These are phyloP conservation scores for Lecanosticta acicola DNA, from an alignment of 2,329 filamentous ascomycete species.

Conservation along the genomic window DNA sequence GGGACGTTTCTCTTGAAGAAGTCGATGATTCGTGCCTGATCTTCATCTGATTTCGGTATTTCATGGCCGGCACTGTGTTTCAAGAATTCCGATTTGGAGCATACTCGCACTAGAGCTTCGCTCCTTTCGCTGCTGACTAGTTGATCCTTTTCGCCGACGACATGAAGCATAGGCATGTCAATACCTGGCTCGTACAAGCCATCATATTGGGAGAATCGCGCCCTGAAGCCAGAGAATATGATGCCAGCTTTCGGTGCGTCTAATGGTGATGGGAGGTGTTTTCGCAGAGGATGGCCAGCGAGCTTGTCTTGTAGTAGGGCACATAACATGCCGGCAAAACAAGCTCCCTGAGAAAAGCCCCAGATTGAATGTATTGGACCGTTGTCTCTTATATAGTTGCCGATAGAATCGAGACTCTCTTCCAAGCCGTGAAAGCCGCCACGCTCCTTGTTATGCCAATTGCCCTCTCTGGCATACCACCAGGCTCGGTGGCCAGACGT, in stretches of 20 bases:
- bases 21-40: slow-evolving; percentile 12
- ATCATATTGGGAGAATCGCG: slow-evolving; percentile 19
- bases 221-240: slow-evolving; percentile 19
- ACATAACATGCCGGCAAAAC: slow-evolving; percentile 19
- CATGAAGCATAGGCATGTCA: slow-evolving; percentile 18
- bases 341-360: slow-evolving; percentile 20
- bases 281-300: slow-evolving; percentile 7
- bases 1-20: slow-evolving; percentile 12
- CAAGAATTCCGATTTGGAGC: slow-evolving; percentile 9
- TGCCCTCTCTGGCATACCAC: slow-evolving; percentile 18
- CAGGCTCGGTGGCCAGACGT: slow-evolving; percentile 18
- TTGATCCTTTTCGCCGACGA: slow-evolving; percentile 18
- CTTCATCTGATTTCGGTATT: slow-evolving; percentile 18
- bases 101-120: slow-evolving; percentile 17
- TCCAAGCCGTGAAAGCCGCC: slow-evolving; percentile 19
- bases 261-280: slow-evolving; percentile 7
- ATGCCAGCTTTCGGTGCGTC: slow-evolving; percentile 13
- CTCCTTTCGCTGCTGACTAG: slow-evolving; percentile 19
- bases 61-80: slow-evolving; percentile 18
- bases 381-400: slow-evolving; percentile 9
- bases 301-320: slow-evolving; percentile 13
- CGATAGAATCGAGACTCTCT: slow-evolving; percentile 13
- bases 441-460: slow-evolving; percentile 11
- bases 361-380: slow-evolving; percentile 18
- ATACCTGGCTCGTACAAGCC: slow-evolving; percentile 17